Percentiles rank a stretch among this genome's conserved stretches.
Evolutionary conservation across 257 asterid species (phyloP).

Genomic region (Lycium barbarum): DNA sequence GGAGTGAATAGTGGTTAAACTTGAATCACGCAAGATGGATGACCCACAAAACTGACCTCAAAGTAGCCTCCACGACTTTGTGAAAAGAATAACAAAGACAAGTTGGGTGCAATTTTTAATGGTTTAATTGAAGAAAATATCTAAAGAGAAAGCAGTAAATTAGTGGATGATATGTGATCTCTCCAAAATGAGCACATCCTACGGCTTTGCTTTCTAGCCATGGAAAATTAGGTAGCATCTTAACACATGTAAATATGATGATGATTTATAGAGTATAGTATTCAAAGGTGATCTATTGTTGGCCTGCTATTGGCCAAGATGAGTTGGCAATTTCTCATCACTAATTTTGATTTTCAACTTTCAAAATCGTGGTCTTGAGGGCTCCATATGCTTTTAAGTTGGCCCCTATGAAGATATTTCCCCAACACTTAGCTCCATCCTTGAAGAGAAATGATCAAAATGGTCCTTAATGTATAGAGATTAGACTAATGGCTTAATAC

Average conservation of each 20-base stretch:
- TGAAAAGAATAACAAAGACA: not conserved
- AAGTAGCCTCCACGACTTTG: not conserved
- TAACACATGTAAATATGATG: not conserved
- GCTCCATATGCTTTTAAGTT: too few relatives aligned
- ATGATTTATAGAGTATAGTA: too few relatives aligned
- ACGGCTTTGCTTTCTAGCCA: not conserved
- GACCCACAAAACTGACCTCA: constrained; percentile 14
- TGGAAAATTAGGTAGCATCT: constrained; percentile 17
- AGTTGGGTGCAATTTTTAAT: not conserved
- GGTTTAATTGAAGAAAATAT: not conserved
- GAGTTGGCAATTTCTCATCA: constrained; percentile 21
- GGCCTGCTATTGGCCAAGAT: not conserved
- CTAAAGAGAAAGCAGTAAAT: not conserved
- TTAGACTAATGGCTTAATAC: too few relatives aligned
- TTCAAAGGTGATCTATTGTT: not conserved
- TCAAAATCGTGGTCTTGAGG: too few relatives aligned
- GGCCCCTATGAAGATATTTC: too few relatives aligned
- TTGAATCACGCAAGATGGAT: constrained; percentile 19
- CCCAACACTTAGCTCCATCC: too few relatives aligned
- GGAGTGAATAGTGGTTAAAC: not conserved
- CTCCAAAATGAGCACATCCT: not conserved
- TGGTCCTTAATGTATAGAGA: too few relatives aligned
- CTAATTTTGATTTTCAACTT: not conserved
- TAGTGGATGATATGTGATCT: constrained; percentile 19
- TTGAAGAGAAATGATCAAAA: too few relatives aligned